Conservation (phyloP, 257 asterid genomes). For the Voacanga thouarsii region DNA sequence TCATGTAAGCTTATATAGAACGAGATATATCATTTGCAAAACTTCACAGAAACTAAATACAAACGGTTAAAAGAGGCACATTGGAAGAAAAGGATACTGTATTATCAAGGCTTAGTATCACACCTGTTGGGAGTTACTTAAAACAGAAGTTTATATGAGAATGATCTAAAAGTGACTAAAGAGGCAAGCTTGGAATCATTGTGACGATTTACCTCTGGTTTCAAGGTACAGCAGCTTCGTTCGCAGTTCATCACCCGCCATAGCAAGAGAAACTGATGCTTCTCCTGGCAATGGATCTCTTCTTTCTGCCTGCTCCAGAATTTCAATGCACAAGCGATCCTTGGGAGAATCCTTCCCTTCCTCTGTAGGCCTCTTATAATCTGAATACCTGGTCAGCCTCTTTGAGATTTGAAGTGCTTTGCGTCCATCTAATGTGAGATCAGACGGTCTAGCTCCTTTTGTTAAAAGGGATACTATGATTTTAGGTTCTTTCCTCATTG, state of each 20-base stretch:
- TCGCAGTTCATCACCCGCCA: slow-evolving; percentile 94
- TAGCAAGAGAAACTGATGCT: slow-evolving; percentile 93
- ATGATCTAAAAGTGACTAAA: slow-evolving; percentile 8
- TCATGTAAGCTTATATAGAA: not conserved
- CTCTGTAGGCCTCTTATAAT: slow-evolving; percentile 53
- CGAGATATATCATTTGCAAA: not conserved
- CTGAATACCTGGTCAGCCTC: slow-evolving; percentile 77
- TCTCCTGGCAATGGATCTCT: slow-evolving; percentile 85
- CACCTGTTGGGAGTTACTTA: not conserved
- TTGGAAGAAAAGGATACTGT: not conserved
- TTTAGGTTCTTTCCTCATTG: slow-evolving; percentile 93
- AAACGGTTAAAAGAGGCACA: not conserved
- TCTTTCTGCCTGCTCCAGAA: slow-evolving; percentile 94
- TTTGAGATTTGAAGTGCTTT: slow-evolving; percentile 90
- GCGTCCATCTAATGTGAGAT: slow-evolving; percentile 85
- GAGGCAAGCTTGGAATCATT: not conserved
- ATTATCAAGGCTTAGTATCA: not conserved
- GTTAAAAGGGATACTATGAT: slow-evolving; percentile 83
- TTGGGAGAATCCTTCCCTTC: slow-evolving; percentile 78
- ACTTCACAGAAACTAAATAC: not conserved
- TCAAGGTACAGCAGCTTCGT: slow-evolving; percentile 81
- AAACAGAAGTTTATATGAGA: not conserved
- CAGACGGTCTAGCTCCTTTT: slow-evolving; percentile 94
- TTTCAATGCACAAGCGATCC: slow-evolving; percentile 88
- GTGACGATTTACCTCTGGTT: slow-evolving; percentile 63